These are phyloP conservation scores for Closterium sp. DNA, from an alignment of 139 green algal species.

Conservation along the genomic window DNA sequence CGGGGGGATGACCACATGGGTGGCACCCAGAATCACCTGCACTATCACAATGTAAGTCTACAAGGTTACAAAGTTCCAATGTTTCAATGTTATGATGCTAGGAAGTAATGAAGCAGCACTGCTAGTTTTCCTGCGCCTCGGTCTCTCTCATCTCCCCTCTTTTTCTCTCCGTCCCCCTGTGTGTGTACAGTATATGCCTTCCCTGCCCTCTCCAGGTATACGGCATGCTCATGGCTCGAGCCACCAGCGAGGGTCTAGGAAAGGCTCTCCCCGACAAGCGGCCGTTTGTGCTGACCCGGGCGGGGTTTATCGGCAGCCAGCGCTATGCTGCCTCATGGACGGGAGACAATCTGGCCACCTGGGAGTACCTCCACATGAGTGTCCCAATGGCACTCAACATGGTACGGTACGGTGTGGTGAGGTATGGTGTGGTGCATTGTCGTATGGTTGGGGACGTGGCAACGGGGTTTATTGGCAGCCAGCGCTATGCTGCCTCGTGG, in stretches of 20 bases:
- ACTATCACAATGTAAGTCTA: constrained; percentile 49
- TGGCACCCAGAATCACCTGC: constrained; percentile 16
- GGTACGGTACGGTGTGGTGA: background rate
- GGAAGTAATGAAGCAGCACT: too few species aligned
- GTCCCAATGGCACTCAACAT: constrained; percentile 51
- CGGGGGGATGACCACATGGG: constrained; percentile 32
- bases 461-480: too few species aligned
- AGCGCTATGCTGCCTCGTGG: too few species aligned
- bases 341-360: constrained; percentile 44
- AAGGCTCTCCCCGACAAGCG: constrained; percentile 16
- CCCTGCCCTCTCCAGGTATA: constrained; percentile 17
- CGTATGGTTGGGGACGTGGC: too few species aligned
- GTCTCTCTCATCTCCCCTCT: background rate
- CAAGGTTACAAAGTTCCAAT: constrained; percentile 16
- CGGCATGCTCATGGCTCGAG: constrained; percentile 48
- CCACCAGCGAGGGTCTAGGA: constrained; percentile 24
- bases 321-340: constrained; percentile 50
- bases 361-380: constrained; percentile 36
- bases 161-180: too few species aligned
- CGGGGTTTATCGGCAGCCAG: constrained; percentile 39
- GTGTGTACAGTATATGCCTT: too few species aligned
- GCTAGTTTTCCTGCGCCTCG: too few species aligned
- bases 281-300: constrained; percentile 47
- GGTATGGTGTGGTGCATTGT: too few species aligned
- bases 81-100: too few species aligned